Evolutionary conservation across 2,329 filamentous ascomycete species (phyloP).

Genomic region (Diplodia intermedia): DNA sequence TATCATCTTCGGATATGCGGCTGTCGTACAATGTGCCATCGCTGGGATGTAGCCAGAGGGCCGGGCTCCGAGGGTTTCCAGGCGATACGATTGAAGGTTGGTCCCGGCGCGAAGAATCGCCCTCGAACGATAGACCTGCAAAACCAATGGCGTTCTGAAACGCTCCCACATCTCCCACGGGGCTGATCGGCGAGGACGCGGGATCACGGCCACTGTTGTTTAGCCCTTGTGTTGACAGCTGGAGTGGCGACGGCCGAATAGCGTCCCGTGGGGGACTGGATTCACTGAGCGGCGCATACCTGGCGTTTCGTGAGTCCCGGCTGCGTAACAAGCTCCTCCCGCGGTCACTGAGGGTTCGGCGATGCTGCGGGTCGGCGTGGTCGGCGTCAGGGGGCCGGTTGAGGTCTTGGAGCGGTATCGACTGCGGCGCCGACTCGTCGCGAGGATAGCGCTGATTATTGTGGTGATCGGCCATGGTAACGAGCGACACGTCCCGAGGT

Average conservation of each 20-base stretch:
- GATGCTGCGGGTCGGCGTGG: constrained; percentile 44
- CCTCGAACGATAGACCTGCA: constrained; percentile 55
- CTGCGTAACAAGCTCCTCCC: constrained; percentile 56
- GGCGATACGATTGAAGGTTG: constrained; percentile 30
- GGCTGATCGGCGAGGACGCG: constrained; percentile 50
- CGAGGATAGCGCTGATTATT: constrained; percentile 48
- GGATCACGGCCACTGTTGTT: constrained; percentile 37
- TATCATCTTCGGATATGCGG: constrained; percentile 50
- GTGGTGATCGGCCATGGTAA: constrained; percentile 28
- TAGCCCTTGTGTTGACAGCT: constrained; percentile 44
- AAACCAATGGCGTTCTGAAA: constrained; percentile 59
- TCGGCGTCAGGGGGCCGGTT: constrained; percentile 48
- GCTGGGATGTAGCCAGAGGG: constrained; percentile 34
- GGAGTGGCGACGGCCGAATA: constrained; percentile 46
- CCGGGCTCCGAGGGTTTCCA: constrained; percentile 58
- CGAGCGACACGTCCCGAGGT: constrained; percentile 12
- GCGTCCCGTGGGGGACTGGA: constrained; percentile 51
- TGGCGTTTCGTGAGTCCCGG: constrained; percentile 50
- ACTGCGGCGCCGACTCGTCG: constrained; percentile 60
- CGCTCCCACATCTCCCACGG: constrained; percentile 50
- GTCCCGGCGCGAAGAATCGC: constrained; percentile 43
- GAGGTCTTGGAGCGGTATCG: constrained; percentile 73
- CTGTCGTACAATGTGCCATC: constrained; percentile 40
- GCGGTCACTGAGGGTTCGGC: constrained; percentile 57
- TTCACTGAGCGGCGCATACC: constrained; percentile 62